Base-by-base conservation (phyloP, 2,329 filamentous ascomycete species). In the Plectosphaerella sp. region DNA sequence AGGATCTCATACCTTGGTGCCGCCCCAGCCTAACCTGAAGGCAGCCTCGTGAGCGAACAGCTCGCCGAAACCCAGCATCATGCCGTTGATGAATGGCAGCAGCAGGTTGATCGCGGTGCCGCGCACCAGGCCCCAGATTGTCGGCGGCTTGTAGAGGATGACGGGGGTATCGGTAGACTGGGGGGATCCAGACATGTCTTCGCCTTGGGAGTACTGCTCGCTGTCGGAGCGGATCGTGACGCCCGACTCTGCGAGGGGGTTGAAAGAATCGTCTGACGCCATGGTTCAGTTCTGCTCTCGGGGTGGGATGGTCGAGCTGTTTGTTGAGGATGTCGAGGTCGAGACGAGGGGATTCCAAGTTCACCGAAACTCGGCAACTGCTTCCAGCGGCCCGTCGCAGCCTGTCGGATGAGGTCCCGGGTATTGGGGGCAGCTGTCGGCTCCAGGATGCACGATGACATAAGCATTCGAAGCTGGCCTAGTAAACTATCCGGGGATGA, bases 11-110 rank as follows among this genome's bases (percentile, higher is more conserved):
- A 97, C 94, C 84, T 94, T 96, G 54, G 94, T 97, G 51, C 87
- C 87, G 58, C 88, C 86, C 94, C 94, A 99, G 55, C 94, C 94
- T 61, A 97, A 75, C 63, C 93, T 79, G 66, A 93, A 99, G 2
- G 94, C 94, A 48, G 90, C 87, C 74, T 99, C 94, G 66, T 99
- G 94, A 51, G 94, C 94, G 70, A 99, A 93, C 49, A 99, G 74
- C 74, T 99, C 94, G 60, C 94, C 94, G 65, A 99, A 97, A 2
- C 94, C 94, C 64, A 99, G 74, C 94, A 99, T 99, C 77, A 99
- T 82, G 46, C 94, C 94, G 72, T 99, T 99, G 65, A 99, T 84
- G 64, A 99, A 99, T 0, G 94, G 94, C 18, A 99, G 73, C 1
- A 99, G 64, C n/a, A 99, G 76, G 68, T 99, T 99, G 72, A 99